These are phyloP conservation scores for Saccharum spontaneum DNA, from an alignment of 176 grass and related monocot genomes.

Conservation along the genomic window DNA sequence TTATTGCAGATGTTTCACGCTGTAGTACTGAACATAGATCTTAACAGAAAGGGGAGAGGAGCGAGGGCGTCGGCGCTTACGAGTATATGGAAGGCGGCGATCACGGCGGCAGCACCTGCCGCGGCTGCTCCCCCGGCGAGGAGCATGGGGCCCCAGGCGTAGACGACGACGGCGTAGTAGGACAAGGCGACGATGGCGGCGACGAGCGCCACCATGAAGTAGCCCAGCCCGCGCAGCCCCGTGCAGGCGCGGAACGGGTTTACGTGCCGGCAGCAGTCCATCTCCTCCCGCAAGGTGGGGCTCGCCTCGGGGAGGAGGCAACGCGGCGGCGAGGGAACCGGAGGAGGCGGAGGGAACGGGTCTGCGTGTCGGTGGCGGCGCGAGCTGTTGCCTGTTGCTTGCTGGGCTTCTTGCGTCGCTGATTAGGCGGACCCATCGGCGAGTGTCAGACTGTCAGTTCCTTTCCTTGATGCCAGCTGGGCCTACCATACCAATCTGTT, in stretches of 20 bases:
- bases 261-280: conserved; percentile 55
- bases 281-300: conserved; percentile 8
- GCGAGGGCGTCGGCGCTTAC: conserved; percentile 26
- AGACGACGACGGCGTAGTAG: conserved; percentile 84
- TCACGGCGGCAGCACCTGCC: conserved; percentile 37
- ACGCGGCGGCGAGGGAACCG: too few species aligned
- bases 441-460: neutral
- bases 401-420: neutral
- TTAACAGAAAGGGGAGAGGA: neutral
- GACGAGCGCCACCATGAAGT: conserved; percentile 69
- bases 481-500: too few species aligned
- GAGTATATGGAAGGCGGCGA: conserved; percentile 67
- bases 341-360: neutral
- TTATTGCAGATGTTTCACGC: neutral
- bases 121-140: conserved; percentile 17
- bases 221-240: conserved; percentile 57
- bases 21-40: neutral
- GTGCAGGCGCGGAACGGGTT: conserved; percentile 75
- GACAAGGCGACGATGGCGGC: conserved; percentile 56
- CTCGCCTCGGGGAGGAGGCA: neutral
- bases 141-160: conserved; percentile 67
- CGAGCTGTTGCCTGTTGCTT: neutral
- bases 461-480: neutral
- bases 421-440: neutral
- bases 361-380: neutral